A percentile compares a stretch with the other conserved stretches of the same genome.
These are phyloP conservation scores for Colletotrichum gloeosporioides DNA, from an alignment of 2,329 filamentous ascomycete genomes.

Conservation along the genomic window DNA sequence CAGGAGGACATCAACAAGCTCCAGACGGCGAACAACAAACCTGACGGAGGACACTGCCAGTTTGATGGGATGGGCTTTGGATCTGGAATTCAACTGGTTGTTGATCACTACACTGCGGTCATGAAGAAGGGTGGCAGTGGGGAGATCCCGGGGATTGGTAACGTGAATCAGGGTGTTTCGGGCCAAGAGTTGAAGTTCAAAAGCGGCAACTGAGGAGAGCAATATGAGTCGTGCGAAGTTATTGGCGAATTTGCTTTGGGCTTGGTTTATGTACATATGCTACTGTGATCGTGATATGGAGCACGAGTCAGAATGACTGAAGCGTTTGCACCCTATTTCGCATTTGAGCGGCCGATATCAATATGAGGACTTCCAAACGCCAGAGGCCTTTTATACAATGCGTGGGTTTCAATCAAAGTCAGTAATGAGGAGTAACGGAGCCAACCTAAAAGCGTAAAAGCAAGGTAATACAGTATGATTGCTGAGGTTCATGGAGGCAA, in stretches of 20 bases:
- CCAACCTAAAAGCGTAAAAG: too few species aligned
- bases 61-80: conserved; percentile 61
- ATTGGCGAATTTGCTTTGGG: background rate
- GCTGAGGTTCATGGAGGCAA: too few species aligned
- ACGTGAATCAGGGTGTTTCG: conserved; percentile 52
- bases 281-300: background rate
- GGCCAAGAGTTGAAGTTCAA: conserved; percentile 50
- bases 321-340: too few species aligned
- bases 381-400: too few species aligned
- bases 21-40: conserved; percentile 63
- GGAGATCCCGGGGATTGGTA: conserved; percentile 51
- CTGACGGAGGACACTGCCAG: conserved; percentile 61
- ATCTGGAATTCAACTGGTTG: conserved; percentile 60
- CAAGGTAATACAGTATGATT: too few species aligned
- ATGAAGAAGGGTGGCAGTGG: conserved; percentile 60
- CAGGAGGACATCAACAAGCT: conserved; percentile 50
- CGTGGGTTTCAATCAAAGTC: too few species aligned
- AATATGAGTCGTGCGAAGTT: background rate
- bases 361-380: too few species aligned
- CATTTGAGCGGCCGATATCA: too few species aligned
- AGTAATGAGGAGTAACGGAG: too few species aligned
- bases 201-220: background rate
- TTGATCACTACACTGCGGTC: conserved; percentile 55
- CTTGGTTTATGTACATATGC: background rate
- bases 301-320: too few species aligned